Conservation (phyloP, 306 rosid genomes). For the Cucurbita pepo region DNA sequence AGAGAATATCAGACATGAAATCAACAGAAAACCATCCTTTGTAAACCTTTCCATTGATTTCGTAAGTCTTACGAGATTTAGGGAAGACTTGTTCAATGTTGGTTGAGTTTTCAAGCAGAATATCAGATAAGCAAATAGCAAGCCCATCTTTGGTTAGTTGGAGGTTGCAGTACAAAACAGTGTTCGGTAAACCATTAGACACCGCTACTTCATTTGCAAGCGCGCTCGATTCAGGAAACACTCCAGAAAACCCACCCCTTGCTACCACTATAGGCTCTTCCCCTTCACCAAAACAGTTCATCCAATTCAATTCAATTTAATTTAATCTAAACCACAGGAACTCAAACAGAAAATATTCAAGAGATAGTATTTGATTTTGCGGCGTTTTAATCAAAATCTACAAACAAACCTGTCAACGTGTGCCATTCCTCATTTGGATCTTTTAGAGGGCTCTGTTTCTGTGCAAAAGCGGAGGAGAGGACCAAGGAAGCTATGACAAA, state of each 20-base stretch:
- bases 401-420: conserved; percentile 45
- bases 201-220: conserved; percentile 19
- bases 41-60: conserved; percentile 30
- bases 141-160: conserved; percentile 55
- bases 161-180: conserved; percentile 43
- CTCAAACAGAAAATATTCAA: too few relatives aligned
- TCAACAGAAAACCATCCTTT: conserved; percentile 58
- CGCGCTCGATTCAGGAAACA: conserved; percentile 53
- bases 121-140: conserved; percentile 49
- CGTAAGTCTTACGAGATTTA: conserved; percentile 16
- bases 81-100: conserved; percentile 28
- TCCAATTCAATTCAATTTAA: too few relatives aligned
- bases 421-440: conserved; percentile 29
- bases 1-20: conserved; percentile 16
- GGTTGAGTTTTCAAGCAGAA: conserved; percentile 46
- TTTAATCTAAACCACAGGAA: too few relatives aligned
- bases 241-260: conserved; percentile 68
- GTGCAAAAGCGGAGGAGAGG: conserved; percentile 33
- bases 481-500: conserved; percentile 33
- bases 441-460: not conserved
- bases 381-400: too few relatives aligned
- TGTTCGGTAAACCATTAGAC: conserved; percentile 13
- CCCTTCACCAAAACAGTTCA: conserved; percentile 28
- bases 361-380: too few relatives aligned
- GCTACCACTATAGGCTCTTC: conserved; percentile 47